Evolutionary conservation across 371 early-diverging fungal genomes (phyloP).

Genomic region (Lichtheimia ornata): DNA sequence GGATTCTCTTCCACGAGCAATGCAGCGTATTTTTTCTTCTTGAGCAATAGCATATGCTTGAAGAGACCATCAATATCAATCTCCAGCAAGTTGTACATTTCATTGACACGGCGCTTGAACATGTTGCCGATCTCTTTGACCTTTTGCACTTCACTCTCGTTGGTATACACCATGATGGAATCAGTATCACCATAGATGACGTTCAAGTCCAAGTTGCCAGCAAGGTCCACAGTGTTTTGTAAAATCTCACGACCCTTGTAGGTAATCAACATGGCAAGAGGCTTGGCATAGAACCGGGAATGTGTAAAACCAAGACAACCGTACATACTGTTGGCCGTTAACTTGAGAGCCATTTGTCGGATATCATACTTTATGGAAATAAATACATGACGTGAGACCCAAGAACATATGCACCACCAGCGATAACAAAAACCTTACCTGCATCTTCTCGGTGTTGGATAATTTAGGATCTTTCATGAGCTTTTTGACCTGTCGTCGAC

Average conservation of each 20-base stretch:
- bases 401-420: too few species aligned
- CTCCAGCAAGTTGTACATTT: constrained; percentile 90
- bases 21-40: constrained; percentile 99
- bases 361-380: constrained; percentile 72
- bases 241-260: constrained; percentile 97
- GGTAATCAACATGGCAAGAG: constrained; percentile 98
- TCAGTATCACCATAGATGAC: constrained; percentile 99
- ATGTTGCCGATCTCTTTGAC: constrained; percentile 83
- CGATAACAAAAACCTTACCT: constrained; percentile 36
- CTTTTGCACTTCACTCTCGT: constrained; percentile 70
- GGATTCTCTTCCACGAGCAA: constrained; percentile 66
- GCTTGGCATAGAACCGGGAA: constrained; percentile 98
- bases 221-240: constrained; percentile 92
- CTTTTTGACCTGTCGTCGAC: constrained; percentile 91
- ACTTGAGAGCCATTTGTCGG: constrained; percentile 97
- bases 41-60: constrained; percentile 92
- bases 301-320: constrained; percentile 98
- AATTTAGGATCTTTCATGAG: constrained; percentile 81
- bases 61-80: constrained; percentile 98
- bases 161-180: constrained; percentile 99
- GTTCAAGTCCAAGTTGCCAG: constrained; percentile 76
- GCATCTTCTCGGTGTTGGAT: constrained; percentile 59
- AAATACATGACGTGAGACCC: too few species aligned
- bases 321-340: constrained; percentile 99
- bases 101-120: constrained; percentile 89